A percentile compares a stretch with the other conserved stretches of the same genome.
Evolutionary conservation across 1,139 yeast genomes (phyloP).

Genomic region (Yamadazyma diddensiae): DNA sequence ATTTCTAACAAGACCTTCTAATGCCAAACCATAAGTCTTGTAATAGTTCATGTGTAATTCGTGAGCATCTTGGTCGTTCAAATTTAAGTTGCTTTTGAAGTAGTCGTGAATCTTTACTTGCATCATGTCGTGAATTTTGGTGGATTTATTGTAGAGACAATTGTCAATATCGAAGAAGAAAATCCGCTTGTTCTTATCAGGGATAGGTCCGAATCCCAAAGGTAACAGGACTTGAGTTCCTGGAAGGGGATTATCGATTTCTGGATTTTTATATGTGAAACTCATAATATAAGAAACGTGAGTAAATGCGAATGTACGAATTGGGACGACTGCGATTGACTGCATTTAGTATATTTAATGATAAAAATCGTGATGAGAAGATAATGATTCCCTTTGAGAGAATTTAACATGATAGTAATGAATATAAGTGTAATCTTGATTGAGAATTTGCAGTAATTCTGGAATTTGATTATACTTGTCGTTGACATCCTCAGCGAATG

Average conservation of each 20-base stretch:
- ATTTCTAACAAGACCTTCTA: conserved; percentile 79
- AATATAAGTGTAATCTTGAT: conserved; percentile 10
- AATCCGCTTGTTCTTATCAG: conserved; percentile 39
- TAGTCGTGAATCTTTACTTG: conserved; percentile 79
- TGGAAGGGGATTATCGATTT: conserved; percentile 19
- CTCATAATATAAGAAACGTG: no score
- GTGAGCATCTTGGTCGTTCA: conserved; percentile 75
- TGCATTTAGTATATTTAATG: neutral
- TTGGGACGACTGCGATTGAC: no score
- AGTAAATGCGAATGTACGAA: no score
- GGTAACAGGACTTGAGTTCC: conserved; percentile 40
- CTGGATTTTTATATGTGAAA: conserved; percentile 22
- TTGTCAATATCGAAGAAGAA: conserved; percentile 93
- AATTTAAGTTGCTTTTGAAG: conserved; percentile 60
- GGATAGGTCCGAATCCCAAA: conserved; percentile 48
- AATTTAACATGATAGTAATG: conserved; percentile 11
- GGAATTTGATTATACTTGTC: conserved; percentile 6
- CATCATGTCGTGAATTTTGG: conserved; percentile 83
- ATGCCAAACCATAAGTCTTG: conserved; percentile 84
- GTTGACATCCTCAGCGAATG: conserved; percentile 3
- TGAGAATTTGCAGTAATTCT: conserved; percentile 5
- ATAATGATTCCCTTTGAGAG: conserved; percentile 1
- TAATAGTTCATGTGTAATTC: conserved; percentile 72
- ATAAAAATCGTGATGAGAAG: conserved; percentile 1
- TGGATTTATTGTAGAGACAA: conserved; percentile 73